A percentile compares a stretch with the other conserved stretches of the same genome.
phyloP scores from a whole-genome alignment of 2,329 filamentous ascomycete species.

The Macroventuria anomochaeta region DNA sequence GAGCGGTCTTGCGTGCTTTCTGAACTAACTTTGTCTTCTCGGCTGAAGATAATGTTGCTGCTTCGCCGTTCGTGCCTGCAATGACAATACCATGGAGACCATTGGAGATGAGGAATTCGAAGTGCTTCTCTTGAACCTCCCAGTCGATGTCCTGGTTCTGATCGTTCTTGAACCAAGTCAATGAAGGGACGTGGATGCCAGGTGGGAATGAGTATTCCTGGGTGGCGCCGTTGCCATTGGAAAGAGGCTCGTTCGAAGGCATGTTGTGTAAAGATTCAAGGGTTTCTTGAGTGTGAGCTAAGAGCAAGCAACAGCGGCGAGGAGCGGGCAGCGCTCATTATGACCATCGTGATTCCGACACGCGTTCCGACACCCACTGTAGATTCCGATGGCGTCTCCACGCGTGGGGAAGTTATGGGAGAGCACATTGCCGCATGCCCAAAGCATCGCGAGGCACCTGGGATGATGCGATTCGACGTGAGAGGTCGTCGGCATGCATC shows the following conservation, averaged over 20 bases:
- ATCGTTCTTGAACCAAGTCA: conserved; percentile 62
- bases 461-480: conserved; percentile 18
- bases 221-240: conserved; percentile 34
- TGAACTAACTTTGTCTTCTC: conserved; percentile 53
- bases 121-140: conserved; percentile 60
- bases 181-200: conserved; percentile 63
- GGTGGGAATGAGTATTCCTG: conserved; percentile 53
- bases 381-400: conserved; percentile 24
- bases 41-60: conserved; percentile 48
- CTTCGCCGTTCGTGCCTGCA: conserved; percentile 56
- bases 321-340: conserved; percentile 25
- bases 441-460: conserved; percentile 7
- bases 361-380: conserved; percentile 27
- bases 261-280: conserved; percentile 19
- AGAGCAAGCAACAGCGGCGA: neutral
- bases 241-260: conserved; percentile 38
- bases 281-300: neutral
- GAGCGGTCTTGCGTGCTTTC: conserved; percentile 48
- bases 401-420: conserved; percentile 15
- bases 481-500: conserved; percentile 10
- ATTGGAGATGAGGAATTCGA: conserved; percentile 61
- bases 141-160: conserved; percentile 62
- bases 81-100: conserved; percentile 60
- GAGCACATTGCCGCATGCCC: conserved; percentile 1
- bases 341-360: conserved; percentile 21